Conservation (phyloP, 192 early-diverging fungal genomes). For the Mortierella alpina region DNA sequence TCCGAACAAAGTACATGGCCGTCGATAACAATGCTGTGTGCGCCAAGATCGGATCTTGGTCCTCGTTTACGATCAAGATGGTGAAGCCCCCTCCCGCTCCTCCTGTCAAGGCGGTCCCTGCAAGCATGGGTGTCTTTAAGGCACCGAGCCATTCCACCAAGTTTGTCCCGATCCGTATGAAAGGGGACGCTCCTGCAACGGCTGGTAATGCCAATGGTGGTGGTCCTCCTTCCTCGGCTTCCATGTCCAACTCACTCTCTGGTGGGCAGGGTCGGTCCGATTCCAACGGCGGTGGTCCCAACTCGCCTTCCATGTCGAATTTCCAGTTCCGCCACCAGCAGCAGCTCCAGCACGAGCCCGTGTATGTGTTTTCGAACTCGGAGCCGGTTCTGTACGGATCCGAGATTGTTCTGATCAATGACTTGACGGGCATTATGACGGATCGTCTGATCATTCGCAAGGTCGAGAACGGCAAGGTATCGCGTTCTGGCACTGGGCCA, state of each 20-base stretch:
- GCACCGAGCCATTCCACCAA: conserved; percentile 41
- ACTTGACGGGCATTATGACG: conserved; percentile 72
- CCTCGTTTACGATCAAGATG: conserved; percentile 68
- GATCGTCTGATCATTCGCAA: conserved; percentile 82
- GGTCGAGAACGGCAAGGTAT: conserved; percentile 81
- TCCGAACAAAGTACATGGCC: conserved; percentile 86
- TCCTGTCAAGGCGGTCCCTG: conserved; percentile 32
- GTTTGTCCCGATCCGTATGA: conserved; percentile 55
- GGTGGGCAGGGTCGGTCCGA: not conserved
- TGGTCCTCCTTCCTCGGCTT: not conserved
- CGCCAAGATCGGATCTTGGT: conserved; percentile 72
- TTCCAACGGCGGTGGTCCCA: not conserved
- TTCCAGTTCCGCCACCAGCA: conserved; percentile 47
- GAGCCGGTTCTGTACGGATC: conserved; percentile 76
- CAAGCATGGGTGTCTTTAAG: conserved; percentile 36
- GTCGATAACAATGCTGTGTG: conserved; percentile 70
- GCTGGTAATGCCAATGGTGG: not conserved
- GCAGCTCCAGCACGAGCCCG: conserved; percentile 41
- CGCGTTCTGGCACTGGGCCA: conserved; percentile 69
- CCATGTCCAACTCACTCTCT: conserved; percentile 23
- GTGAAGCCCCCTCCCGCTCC: conserved; percentile 48
- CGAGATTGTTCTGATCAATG: conserved; percentile 75
- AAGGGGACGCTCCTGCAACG: conserved; percentile 19
- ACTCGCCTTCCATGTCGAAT: conserved; percentile 4
- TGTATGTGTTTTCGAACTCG: conserved; percentile 44